Conservation (phyloP, 495 filamentous ascomycete species). For the Penicillium mononematosum region DNA sequence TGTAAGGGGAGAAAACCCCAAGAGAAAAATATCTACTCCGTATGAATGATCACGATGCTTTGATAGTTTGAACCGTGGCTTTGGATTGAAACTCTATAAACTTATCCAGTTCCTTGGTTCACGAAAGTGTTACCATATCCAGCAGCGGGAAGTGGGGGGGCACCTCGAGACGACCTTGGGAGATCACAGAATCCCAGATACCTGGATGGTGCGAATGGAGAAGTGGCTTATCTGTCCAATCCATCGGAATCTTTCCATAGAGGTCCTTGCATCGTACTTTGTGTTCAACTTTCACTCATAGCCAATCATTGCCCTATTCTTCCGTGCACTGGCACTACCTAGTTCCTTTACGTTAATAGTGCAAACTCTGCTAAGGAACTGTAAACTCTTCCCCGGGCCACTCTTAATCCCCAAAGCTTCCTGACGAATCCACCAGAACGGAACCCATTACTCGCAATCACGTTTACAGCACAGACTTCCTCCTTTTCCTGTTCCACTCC, state of each 20-base stretch:
- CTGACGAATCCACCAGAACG: constrained; percentile 18
- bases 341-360: constrained; percentile 8
- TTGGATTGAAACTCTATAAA: background rate
- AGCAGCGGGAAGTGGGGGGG: background rate
- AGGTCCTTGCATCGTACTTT: constrained; percentile 23
- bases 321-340: constrained; percentile 2
- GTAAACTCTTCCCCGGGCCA: constrained; percentile 24
- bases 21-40: background rate
- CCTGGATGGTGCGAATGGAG: constrained; percentile 24
- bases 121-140: background rate
- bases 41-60: background rate
- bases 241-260: background rate
- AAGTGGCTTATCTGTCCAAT: constrained; percentile 4
- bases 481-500: background rate
- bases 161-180: background rate
- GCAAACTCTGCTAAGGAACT: constrained; percentile 20
- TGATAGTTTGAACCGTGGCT: background rate
- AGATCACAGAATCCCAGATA: constrained; percentile 19
- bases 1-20: constrained; percentile 5
- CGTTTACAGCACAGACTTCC: constrained; percentile 12
- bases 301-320: constrained; percentile 20
- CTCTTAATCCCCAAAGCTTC: constrained; percentile 16
- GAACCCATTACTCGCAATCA: constrained; percentile 8
- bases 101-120: constrained; percentile 8
- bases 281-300: constrained; percentile 9